Percentiles rank a stretch among this genome's conserved stretches.
These are phyloP conservation scores for Paecilomyces niveus DNA, from an alignment of 2,329 filamentous ascomycete species.

Conservation along the genomic window DNA sequence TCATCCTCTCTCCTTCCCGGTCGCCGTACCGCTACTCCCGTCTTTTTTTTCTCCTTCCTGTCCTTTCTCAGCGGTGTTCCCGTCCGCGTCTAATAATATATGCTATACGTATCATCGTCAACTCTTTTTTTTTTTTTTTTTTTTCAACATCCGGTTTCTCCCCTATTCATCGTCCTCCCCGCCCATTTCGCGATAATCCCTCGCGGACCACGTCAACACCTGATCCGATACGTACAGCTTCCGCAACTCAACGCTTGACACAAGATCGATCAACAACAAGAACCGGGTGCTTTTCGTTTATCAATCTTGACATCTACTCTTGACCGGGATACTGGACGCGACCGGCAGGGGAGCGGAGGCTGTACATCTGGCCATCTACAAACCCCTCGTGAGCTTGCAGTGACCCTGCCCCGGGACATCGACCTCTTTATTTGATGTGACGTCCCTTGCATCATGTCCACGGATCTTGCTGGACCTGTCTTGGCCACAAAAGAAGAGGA, in stretches of 20 bases:
- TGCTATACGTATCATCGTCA: background rate
- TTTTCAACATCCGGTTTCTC: constrained; percentile 4
- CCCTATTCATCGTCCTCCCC: constrained; percentile 8
- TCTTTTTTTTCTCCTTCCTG: constrained; percentile 5
- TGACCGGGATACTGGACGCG: background rate
- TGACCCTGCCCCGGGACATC: background rate
- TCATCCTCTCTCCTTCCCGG: constrained; percentile 9
- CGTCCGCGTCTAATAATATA: background rate
- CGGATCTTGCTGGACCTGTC: constrained; percentile 2
- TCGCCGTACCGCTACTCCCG: constrained; percentile 3
- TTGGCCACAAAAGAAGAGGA: background rate
- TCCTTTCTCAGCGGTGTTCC: constrained; percentile 2
- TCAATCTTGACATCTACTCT: background rate
- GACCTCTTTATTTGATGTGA: background rate
- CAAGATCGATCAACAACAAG: background rate
- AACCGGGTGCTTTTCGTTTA: background rate
- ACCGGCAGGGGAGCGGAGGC: background rate
- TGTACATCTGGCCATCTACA: constrained; percentile 17
- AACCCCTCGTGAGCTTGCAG: background rate
- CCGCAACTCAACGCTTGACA: background rate
- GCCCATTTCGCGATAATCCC: constrained; percentile 2
- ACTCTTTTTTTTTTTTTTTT: background rate
- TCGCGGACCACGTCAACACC: background rate
- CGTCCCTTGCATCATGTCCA: background rate
- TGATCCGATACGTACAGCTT: background rate